Percentiles rank a stretch among this genome's conserved stretches.
These are phyloP conservation scores for Kodamaea hsintzibuensis DNA, from an alignment of 805 yeast genomes.

Conservation along the genomic window DNA sequence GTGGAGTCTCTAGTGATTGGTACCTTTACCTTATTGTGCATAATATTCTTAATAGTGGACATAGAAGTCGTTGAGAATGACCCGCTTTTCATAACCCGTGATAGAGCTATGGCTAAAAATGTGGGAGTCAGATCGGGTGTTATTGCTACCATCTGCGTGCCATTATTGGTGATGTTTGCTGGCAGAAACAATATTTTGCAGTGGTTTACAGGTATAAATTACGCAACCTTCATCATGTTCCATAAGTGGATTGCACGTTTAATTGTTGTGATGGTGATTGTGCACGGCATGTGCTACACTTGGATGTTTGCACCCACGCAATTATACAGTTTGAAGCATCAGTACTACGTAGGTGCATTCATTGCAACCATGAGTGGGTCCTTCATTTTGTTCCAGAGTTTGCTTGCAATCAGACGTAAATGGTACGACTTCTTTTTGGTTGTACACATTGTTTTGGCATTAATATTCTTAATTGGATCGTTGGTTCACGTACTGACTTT, in stretches of 20 bases:
- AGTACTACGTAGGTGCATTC: constrained; percentile 11
- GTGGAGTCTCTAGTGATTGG: constrained; percentile 15
- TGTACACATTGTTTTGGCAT: constrained; percentile 43
- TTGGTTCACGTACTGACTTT: constrained; percentile 43
- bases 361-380: constrained; percentile 39
- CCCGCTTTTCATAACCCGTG: constrained; percentile 35
- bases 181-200: constrained; percentile 63
- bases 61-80: constrained; percentile 30
- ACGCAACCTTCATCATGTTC: constrained; percentile 39
- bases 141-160: constrained; percentile 44
- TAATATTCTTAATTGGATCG: constrained; percentile 45
- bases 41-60: constrained; percentile 23
- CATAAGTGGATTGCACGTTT: constrained; percentile 47
- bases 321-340: constrained; percentile 1
- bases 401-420: constrained; percentile 33
- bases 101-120: constrained; percentile 30
- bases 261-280: constrained; percentile 24
- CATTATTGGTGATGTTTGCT: constrained; percentile 57
- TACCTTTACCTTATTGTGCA: constrained; percentile 31
- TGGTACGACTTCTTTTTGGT: constrained; percentile 38
- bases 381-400: constrained; percentile 30
- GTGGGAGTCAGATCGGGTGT: constrained; percentile 38
- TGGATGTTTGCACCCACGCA: not conserved
- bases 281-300: constrained; percentile 26
- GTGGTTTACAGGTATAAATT: constrained; percentile 59